Conservation (phyloP, 176 grass and related monocot species). For the Juncus effusus region DNA sequence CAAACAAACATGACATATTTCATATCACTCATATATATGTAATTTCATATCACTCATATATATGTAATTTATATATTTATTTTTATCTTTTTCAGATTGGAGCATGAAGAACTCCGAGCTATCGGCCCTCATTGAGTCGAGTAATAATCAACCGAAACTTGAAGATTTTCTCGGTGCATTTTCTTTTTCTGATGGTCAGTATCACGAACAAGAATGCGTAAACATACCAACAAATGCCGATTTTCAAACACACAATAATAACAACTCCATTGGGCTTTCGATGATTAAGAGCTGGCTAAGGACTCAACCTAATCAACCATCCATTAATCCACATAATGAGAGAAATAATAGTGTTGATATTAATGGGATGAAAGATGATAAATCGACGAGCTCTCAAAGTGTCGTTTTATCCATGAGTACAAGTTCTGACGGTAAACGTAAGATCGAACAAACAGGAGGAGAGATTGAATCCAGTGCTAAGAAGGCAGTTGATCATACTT, state of each 20-base stretch:
- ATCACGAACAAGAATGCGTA: conserved; percentile 38
- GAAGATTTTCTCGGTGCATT: conserved; percentile 92
- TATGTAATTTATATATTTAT: conserved; percentile 10
- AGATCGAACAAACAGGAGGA: conserved; percentile 13
- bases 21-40: not conserved
- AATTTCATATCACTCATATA: not conserved
- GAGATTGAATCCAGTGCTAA: conserved; percentile 25
- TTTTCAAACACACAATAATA: conserved; percentile 37
- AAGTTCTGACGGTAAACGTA: conserved; percentile 26
- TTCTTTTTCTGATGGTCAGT: conserved; percentile 56
- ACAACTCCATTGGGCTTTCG: conserved; percentile 57
- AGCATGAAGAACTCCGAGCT: conserved; percentile 88
- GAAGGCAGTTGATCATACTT: conserved; percentile 76
- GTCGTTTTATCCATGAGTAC: conserved; percentile 19
- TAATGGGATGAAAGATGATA: conserved; percentile 1
- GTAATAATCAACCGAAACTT: conserved; percentile 66
- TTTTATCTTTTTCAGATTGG: conserved; percentile 54
- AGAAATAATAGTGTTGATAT: conserved; percentile 29
- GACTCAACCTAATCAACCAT: conserved; percentile 48
- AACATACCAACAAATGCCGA: conserved; percentile 26
- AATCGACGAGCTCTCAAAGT: conserved; percentile 5
- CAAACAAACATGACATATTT: not conserved
- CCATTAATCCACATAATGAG: conserved; percentile 15
- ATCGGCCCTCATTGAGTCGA: conserved; percentile 61
- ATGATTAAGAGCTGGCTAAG: conserved; percentile 94